Percentiles rank a stretch among this genome's conserved stretches.
These are phyloP conservation scores for Kurtzmaniella quercitrusa DNA, from an alignment of 1,139 yeast species.

Conservation along the genomic window DNA sequence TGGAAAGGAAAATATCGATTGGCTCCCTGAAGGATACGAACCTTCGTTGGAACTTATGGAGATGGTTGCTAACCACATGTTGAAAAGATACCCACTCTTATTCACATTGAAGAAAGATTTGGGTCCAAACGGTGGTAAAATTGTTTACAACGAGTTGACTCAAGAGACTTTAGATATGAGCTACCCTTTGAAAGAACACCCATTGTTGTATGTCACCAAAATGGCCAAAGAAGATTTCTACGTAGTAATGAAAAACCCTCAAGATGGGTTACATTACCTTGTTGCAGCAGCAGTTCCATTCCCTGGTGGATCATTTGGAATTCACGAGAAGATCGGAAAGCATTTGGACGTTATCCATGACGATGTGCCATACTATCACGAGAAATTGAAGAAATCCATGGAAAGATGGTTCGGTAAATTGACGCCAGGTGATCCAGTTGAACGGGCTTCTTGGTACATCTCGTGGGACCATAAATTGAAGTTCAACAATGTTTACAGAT, in stretches of 20 bases:
- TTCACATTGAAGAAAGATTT: conserved; percentile 48
- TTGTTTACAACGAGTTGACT: conserved; percentile 58
- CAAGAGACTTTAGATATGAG: conserved; percentile 58
- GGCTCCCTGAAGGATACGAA: conserved; percentile 65
- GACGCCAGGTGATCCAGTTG: conserved; percentile 58
- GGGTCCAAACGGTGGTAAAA: conserved; percentile 31
- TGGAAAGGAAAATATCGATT: conserved; percentile 60
- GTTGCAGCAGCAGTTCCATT: conserved; percentile 76
- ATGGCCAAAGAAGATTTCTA: conserved; percentile 76
- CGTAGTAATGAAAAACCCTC: conserved; percentile 48
- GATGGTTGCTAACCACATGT: conserved; percentile 54
- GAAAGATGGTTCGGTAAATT: conserved; percentile 67
- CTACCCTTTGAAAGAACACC: conserved; percentile 57
- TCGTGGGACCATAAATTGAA: conserved; percentile 67
- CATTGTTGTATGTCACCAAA: conserved; percentile 57
- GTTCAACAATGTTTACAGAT: conserved; percentile 51
- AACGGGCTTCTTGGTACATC: conserved; percentile 73
- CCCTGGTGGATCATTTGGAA: conserved; percentile 73
- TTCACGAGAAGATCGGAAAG: conserved; percentile 54
- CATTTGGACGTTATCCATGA: conserved; percentile 61
- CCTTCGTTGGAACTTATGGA: conserved; percentile 65
- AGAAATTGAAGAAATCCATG: conserved; percentile 66
- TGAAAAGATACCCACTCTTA: conserved; percentile 56
- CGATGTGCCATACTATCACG: conserved; percentile 69
- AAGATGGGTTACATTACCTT: conserved; percentile 58